Evolutionary conservation across 148 eudicot species (phyloP).

Genomic region (Polygonum maritimum): DNA sequence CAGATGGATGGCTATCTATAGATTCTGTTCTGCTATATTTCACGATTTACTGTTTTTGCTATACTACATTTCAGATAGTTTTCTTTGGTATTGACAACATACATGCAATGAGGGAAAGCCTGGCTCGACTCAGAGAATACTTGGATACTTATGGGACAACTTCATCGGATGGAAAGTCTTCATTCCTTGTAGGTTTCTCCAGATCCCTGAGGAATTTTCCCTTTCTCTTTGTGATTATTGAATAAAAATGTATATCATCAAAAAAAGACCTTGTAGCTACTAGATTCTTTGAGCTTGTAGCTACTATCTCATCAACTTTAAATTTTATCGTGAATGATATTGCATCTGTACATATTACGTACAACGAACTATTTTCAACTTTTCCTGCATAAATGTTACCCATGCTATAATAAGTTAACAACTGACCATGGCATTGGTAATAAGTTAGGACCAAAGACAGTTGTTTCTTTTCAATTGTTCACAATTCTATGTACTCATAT

Average conservation of each 20-base stretch:
- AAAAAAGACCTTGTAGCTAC: background rate
- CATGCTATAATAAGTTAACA: background rate
- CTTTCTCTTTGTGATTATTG: background rate
- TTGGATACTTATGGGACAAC: constrained; percentile 92
- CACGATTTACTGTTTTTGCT: constrained; percentile 4
- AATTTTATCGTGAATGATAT: background rate
- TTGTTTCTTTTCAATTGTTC: background rate
- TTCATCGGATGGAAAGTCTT: constrained; percentile 96
- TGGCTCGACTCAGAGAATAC: constrained; percentile 91
- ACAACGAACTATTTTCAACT: background rate
- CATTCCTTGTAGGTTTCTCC: constrained; percentile 61
- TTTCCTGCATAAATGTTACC: constrained; percentile 3
- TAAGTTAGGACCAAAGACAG: background rate
- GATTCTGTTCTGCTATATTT: background rate
- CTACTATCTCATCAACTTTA: background rate
- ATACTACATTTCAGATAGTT: constrained; percentile 58
- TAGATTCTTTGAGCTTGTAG: background rate
- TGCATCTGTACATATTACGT: background rate
- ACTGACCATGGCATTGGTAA: background rate
- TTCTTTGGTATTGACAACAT: constrained; percentile 98
- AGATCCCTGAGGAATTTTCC: constrained; percentile 3
- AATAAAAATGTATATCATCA: background rate
- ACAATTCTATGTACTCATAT: background rate
- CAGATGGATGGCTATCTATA: constrained; percentile 1
- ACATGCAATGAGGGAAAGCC: constrained; percentile 98